Base-by-base conservation (phyloP, 23 red algal genomes). In the Chondrus crispus region DNA sequence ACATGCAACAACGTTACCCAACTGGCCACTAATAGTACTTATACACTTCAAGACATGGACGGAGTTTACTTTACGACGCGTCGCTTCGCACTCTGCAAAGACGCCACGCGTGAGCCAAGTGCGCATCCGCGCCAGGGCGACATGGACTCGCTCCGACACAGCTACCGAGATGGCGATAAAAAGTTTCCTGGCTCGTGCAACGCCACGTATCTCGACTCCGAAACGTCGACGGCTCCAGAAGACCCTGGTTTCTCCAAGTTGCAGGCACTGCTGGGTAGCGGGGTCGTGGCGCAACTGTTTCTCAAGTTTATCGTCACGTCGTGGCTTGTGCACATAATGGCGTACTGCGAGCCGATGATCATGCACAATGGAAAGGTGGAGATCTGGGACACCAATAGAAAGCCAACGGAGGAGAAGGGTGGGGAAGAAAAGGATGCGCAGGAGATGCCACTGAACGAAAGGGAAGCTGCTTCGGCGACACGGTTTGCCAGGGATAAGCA, bases 401-500 rank as follows among this genome's bases (percentile, higher is more conserved):
- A 80, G 53, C 39, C 33, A 53, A 58, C 37, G 9, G 62, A 50
- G 37, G 3, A 51, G 18, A n/a, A 60, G 36, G 62, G 8, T 3
- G 45, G 1, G 5, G 75, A 82, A 58, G 85, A 89, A 44, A 69
- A 89, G 22, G 68, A 29, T 12, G 22, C 85, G 13, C n/a, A n/a
- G n/a, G n/a, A n/a, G n/a, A n/a, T n/a, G n/a, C n/a, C n/a, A n/a
- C 35, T 66, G 1, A 66, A 66, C 35, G 60, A 66, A n/a, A 22
- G 60, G 60, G 60, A 66, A 66, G 35, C 6, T 0, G 6, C 26
- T 22, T 66, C 60, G 26, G 69, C 76, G 28, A 20, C 49, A 44
- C 30, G 89, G 41, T 92, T 92, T 43, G 76, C 89, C 19, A 45
- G 89, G 44, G 89, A 92, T 62, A 82, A 92, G 79, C 89, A 92